Conservation (phyloP, 257 asterid genomes). For the Phtheirospermum japonicum region DNA sequence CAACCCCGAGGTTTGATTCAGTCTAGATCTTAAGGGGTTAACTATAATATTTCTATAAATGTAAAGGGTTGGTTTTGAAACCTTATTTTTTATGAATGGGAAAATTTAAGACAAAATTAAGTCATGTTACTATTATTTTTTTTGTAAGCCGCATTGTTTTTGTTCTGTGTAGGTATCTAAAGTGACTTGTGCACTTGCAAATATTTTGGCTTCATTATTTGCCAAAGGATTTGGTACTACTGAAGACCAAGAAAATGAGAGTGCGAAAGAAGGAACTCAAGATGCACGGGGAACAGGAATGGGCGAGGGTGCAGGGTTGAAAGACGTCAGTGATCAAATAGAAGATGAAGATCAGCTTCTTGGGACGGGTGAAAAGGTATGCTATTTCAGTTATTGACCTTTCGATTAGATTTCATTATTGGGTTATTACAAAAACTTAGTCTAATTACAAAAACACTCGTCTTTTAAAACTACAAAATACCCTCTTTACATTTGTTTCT, state of each 20-base stretch:
- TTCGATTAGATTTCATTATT: neutral
- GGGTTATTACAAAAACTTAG: neutral
- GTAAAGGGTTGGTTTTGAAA: neutral
- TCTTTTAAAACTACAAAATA: conserved; percentile 4
- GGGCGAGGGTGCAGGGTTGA: conserved; percentile 85
- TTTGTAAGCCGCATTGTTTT: conserved; percentile 8
- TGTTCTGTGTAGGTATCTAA: conserved; percentile 53
- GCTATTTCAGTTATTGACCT: conserved; percentile 16
- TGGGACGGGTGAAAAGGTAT: conserved; percentile 67
- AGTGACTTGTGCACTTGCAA: conserved; percentile 68
- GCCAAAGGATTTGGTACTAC: conserved; percentile 69
- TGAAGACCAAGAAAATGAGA: conserved; percentile 56
- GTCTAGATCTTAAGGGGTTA: neutral
- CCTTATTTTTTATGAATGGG: neutral
- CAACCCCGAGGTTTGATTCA: neutral
- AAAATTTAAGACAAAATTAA: neutral
- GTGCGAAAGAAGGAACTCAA: conserved; percentile 43
- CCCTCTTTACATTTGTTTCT: neutral
- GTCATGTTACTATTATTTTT: neutral
- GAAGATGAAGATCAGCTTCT: conserved; percentile 89
- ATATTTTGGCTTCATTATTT: conserved; percentile 61
- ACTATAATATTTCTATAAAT: neutral
- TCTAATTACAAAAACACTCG: neutral
- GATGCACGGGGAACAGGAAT: conserved; percentile 91
- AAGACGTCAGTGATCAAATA: conserved; percentile 90